Base-by-base conservation (phyloP, 1,284 basidiomycete genomes). In the Heterobasidion occidentale region DNA sequence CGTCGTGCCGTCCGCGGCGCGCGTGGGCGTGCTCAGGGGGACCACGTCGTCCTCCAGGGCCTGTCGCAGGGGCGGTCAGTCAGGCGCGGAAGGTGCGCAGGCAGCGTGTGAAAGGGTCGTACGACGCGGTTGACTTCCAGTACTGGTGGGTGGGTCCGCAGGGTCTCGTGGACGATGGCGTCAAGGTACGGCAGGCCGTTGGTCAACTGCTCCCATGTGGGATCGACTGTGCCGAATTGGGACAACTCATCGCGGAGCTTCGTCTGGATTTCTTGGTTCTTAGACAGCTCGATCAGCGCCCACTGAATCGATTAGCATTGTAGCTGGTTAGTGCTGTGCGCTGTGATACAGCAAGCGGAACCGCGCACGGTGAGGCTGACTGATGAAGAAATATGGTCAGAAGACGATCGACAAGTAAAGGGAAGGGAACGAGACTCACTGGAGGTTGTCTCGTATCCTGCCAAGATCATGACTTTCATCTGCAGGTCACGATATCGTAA, bases 21-120 rank as follows among this genome's bases (percentile, higher is more conserved):
- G 63, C 35, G 81, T 58, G 1, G 78, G 79, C 5, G 62, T 59
- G 44, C 68, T 71, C 54, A 84, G 71, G 0, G 80, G 83, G 19
- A 85, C 73, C 1, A 81, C 63, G 55, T 84, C 80, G 59, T 83
- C 79, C 69, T 80, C 65, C 27, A 67, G 57, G 1, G 64, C 64
- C 63, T 64, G 55, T 9, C 9, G 8, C 15, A 42, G 38, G 38
- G 3, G 38, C 11, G 38, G 38, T 47, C 9, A 47, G 50, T 1
- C 8, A 33, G 36, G 1, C 9, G 14, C 9, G 47, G 2, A 8
- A 14, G 33, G n/a, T 46, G 27, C 27, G 3, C 15, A 3, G 45
- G 20, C 15, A 46, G 33, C 7, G 20, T 19, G 12, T 15, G 47
- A 14, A 15, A 12, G 9, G 36, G 3, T 56, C 59, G 27, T 49